A percentile compares a stretch with the other conserved stretches of the same genome.
phyloP scores from a whole-genome alignment of 306 rosid species.

The Rosa lucieae region DNA sequence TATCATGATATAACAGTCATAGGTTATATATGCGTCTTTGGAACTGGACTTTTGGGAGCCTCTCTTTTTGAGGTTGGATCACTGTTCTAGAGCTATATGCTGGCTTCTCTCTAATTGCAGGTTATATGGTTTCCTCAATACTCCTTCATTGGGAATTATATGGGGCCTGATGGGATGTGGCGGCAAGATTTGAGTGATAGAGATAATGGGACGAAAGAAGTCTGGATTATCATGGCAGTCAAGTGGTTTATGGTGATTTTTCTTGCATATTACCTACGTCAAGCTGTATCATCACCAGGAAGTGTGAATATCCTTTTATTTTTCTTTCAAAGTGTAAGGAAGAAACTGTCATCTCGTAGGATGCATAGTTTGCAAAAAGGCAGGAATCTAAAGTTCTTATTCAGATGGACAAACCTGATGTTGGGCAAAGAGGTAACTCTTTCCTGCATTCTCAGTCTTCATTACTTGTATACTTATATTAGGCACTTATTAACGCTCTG shows the following conservation, averaged over 20 bases:
- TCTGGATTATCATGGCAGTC: constrained; percentile 58
- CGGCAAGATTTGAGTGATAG: constrained; percentile 72
- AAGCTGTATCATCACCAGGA: constrained; percentile 59
- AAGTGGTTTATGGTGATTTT: constrained; percentile 76
- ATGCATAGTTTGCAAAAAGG: constrained; percentile 53
- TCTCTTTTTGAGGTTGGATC: constrained; percentile 81
- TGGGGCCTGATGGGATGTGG: constrained; percentile 80
- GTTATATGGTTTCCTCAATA: constrained; percentile 69
- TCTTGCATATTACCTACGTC: constrained; percentile 70
- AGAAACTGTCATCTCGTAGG: constrained; percentile 43
- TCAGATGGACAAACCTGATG: constrained; percentile 78
- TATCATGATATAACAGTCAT: too few species aligned
- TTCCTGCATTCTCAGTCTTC: constrained; percentile 7
- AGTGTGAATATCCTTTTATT: constrained; percentile 52
- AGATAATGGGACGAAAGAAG: constrained; percentile 68
- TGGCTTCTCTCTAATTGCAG: constrained; percentile 82
- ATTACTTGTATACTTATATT: neutral
- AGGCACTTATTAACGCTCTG: neutral
- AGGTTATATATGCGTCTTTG: too few species aligned
- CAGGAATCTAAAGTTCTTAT: constrained; percentile 71
- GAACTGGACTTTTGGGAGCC: constrained; percentile 78
- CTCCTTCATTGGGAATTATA: constrained; percentile 54
- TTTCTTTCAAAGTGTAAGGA: constrained; percentile 55
- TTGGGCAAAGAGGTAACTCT: constrained; percentile 73
- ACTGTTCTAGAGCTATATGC: constrained; percentile 75